Evolutionary conservation across 306 rosid genomes (phyloP), one percentile per base, ranked within the genome.

Genomic region (Dryas alaskensis): DNA sequence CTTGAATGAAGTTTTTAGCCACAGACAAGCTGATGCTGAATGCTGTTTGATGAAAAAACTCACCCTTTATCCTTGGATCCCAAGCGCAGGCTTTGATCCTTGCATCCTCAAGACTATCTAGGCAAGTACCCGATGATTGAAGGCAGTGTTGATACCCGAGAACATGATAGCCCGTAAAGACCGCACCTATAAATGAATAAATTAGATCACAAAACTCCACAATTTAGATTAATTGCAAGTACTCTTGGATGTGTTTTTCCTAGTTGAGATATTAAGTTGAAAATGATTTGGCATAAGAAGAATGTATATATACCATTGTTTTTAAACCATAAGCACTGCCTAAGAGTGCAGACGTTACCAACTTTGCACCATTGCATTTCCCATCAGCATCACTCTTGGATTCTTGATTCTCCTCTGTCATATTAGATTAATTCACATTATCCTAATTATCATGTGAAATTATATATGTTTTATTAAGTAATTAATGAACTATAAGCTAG

Each of bases 121-220:
- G 73, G 60, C 98, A 93, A 40, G 87, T 54, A 45, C 97, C 97
- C 0, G 96, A 87, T 40, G 98, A 67, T 31, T 91, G 91, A 68
- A 91, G 77, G 0, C 82, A 86, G 60, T 85, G 76, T 2, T 84
- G 90, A 72, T 72, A 73, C 70, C 98, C 98, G 53, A 87, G 77
- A 48, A 89, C 92, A 2, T 94, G 98, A 47, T 92, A 92, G 16
- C 90, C 86, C 1, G 81, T 82, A 19, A 90, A 90, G 44, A 77
- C 51, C 40, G 51, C 1, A 50, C 96, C 96, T 90, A 44, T 40
- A 19, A 31, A 11, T 5, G 19, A 19, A 19, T 7, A 16, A 70
- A 43, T 12, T 14, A 16, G 6, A 45, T 22, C 9, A 10, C n/a
- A 13, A 47, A 37, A 47, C 2, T 72, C 8, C 45, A 11, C 31